Base-by-base conservation (phyloP, 257 asterid species). In the Linderniella brevidens region DNA sequence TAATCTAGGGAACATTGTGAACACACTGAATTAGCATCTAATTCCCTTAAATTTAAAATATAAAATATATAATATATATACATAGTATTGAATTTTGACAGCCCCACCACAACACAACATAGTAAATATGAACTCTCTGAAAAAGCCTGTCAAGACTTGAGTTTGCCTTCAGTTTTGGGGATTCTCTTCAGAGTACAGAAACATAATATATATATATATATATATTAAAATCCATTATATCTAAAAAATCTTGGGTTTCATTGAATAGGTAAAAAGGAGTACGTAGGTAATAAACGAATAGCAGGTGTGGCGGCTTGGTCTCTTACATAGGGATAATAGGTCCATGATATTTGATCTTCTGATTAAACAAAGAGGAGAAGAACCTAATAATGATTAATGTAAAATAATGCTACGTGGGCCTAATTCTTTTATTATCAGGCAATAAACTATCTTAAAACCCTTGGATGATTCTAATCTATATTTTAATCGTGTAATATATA, bases 61-160 rank as follows among this genome's bases (percentile, higher is more conserved):
- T 25, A 2, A 25, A 2, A 25, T 25, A 25, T 25, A 25, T 25
- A n/a, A 25, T 25, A 25, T 25, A 25, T 25, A 25, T 25, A 25
- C 61, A 51, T 50, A 64, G 60, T 46, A 46, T 59, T 60, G 63
- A 59, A 63, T 25, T 61, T 52, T 63, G 66, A 61, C 48, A 25
- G 32, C 32, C 32, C 32, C 32, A 25, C 32, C 62, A 61, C 64
- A 64, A 39, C 16, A 25, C 29, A 11, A 25, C 29, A 11, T n/a
- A 18, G 9, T n/a, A 18, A 11, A 43, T 15, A 40, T 40, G 52
- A 55, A 62, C 39, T 59, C 53, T 69, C 80, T 71, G 83, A 62
- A 72, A 77, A 79, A 77, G 86, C 80, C 83, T 70, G 81, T 65
- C 9, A 38, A 60, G 71, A 68, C 82, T 68, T 55, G 55, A 70